Percentiles rank a stretch among this genome's conserved stretches.
phyloP scores from a whole-genome alignment of 1,284 basidiomycete genomes.

The Pseudozyma hubeiensis region DNA sequence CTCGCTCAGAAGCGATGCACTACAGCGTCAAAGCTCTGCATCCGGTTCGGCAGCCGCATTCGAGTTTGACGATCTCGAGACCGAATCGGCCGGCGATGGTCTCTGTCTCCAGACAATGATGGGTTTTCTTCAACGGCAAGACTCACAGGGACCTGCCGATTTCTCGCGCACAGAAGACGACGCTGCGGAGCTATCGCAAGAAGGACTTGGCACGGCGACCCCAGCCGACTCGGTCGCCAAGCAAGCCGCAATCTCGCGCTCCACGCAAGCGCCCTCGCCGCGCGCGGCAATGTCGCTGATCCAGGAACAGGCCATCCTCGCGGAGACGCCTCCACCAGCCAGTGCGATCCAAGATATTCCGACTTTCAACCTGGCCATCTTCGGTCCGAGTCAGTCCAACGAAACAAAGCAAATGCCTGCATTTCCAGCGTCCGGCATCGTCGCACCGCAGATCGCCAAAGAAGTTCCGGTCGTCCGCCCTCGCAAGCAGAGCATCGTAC shows the following conservation, averaged over 20 bases:
- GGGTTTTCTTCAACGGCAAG: slow-evolving; percentile 38
- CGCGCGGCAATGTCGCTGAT: background rate
- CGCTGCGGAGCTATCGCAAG: background rate
- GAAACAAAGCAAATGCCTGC: background rate
- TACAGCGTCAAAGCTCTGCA: slow-evolving; percentile 17
- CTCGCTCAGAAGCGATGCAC: slow-evolving; percentile 4
- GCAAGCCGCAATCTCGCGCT: background rate
- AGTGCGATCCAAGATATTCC: slow-evolving; percentile 14
- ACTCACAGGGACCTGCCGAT: slow-evolving; percentile 11
- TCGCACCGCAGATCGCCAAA: background rate
- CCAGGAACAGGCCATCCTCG: background rate
- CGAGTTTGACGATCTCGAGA: slow-evolving; percentile 33
- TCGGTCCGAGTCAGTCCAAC: slow-evolving; percentile 13
- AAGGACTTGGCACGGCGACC: background rate
- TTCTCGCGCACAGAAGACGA: background rate
- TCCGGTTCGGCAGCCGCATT: slow-evolving; percentile 20
- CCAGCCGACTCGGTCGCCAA: slow-evolving; percentile 1
- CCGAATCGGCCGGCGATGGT: slow-evolving; percentile 16
- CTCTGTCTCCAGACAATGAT: slow-evolving; percentile 41
- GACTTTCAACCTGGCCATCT: slow-evolving; percentile 35
- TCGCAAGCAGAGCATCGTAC: slow-evolving; percentile 41
- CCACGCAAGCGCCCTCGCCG: background rate
- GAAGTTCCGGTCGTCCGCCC: background rate
- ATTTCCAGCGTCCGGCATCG: background rate
- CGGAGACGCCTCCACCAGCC: slow-evolving; percentile 1